Evolutionary conservation across 352 stramenopile species (phyloP), one percentile per base, ranked within the genome.

Genomic region (Chrysophaeum taylorii): DNA sequence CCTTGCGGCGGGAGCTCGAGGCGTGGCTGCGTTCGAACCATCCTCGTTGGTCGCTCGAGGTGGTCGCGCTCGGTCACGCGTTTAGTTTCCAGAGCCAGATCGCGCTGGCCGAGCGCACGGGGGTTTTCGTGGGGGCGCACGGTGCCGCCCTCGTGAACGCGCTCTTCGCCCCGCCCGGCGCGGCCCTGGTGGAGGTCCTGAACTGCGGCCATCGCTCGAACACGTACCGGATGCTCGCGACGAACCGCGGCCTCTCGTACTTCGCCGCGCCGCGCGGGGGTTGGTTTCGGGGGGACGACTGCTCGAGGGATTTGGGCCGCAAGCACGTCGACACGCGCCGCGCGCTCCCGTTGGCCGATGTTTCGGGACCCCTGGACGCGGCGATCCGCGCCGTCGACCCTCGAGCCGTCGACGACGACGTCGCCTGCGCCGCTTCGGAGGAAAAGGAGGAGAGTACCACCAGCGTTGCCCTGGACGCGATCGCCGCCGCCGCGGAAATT

Each of bases 161-260:
- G 2, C 31, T 66, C 33, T 66, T 66, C 15, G 1, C 29, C 12
- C 27, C 33, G 57, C 14, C 15, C 36, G 57, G 33, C 2, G 57
- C 12, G 14, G 57, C 57, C 31, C 5, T 66, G 2, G 31, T 66
- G 33, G 57, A 66, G 27, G 57, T 66, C 14, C 57, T 66, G 16
- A 66, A 66, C 36, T 66, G 57, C 57, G 57, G 57, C 33, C 57
- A 66, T 36, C 57, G 35, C 2, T 33, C 12, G 9, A 48, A 42
- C 21, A 66, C 57, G 31, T 66, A 66, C 57, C 31, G 57, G 16
- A 41, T 35, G 4, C 36, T 66, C 9, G 57, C 57, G 33, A 42
- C 31, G 57, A 42, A 66, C 36, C 31, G 57, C 12, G 57, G 57
- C 57, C 36, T 66, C 12, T 16, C 18, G 33, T 66, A 66, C 57